A percentile compares a stretch with the other conserved stretches of the same genome.
Evolutionary conservation across 345 rosid species (phyloP).

Genomic region (Lepidium didymum): DNA sequence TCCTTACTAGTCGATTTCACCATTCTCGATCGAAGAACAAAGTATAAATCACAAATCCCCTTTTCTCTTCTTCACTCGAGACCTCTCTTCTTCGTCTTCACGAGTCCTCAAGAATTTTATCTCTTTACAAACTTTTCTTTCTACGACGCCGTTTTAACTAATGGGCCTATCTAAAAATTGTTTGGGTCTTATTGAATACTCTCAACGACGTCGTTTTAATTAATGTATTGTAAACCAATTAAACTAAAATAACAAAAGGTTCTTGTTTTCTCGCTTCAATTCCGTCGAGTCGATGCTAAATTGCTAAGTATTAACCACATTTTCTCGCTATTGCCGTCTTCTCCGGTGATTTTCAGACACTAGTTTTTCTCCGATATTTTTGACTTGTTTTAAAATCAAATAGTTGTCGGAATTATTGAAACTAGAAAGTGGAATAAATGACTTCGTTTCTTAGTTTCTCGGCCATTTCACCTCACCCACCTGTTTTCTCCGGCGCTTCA

Average conservation of each 20-base stretch:
- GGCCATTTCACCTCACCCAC: slow-evolving; percentile 18
- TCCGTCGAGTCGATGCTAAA: neutral
- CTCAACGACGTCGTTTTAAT: neutral
- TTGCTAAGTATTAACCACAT: neutral
- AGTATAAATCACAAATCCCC: neutral
- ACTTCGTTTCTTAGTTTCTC: slow-evolving; percentile 23
- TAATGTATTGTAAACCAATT: neutral
- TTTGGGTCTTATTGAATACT: neutral
- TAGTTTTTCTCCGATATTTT: neutral
- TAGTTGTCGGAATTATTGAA: neutral
- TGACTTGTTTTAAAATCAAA: neutral
- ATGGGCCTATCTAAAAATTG: neutral
- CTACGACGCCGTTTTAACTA: neutral
- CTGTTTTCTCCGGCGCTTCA: slow-evolving; percentile 25
- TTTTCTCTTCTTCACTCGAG: neutral
- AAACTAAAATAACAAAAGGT: neutral
- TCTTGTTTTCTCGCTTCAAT: neutral
- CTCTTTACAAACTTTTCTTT: neutral
- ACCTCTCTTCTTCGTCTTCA: slow-evolving; percentile 5
- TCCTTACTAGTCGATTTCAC: slow-evolving; percentile 58
- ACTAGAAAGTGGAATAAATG: slow-evolving; percentile 2
- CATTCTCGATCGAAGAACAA: slow-evolving; percentile 32
- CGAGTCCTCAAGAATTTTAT: neutral
- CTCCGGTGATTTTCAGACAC: slow-evolving; percentile 19
- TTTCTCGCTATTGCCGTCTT: slow-evolving; percentile 4